Base-by-base conservation (phyloP, 306 rosid species). In the Vachellia pachyceras region DNA sequence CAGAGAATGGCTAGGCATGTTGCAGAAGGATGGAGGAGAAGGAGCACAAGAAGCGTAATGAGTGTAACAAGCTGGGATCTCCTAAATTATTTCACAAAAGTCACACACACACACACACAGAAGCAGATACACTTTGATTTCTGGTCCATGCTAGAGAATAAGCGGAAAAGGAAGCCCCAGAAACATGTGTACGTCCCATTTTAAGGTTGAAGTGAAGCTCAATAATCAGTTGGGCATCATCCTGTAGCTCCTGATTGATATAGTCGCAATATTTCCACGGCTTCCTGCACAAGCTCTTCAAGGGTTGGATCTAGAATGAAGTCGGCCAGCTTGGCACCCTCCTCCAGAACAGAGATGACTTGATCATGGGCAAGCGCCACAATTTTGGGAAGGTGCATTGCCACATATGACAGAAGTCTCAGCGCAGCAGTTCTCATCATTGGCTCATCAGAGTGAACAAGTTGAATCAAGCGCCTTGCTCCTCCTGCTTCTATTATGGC, bases 171-270 rank as follows among this genome's bases (percentile, higher is more conserved):
- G 46, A 7, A 49, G 49, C 57, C 41, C 68, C 52, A 25, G 3
- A 15, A 63, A 37, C 8, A 22, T 14, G 5, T 61, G 11, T 25
- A 17, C 13, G 20, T 49, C n/a, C 52, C 52, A 20, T 45, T 80
- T 72, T n/a, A 52, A 41, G 49, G 8, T 63, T 29, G 15, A 33
- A 29, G 12, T 12, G 2, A 5, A 49, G 57, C 39, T 37, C 41
- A 77, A 78, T 85, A 49, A 13, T 75, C 33, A 29, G 33, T 85
- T 41, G 86, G 78, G 79, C 73, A 88, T 71, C 88, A 90, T 88
- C 94, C 81, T 15, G 94, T 80, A 12, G 87, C 90, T 74, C 88
- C 85, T 37, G 91, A 86, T 75, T 86, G 94, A 77, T 90, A 90
- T 20, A 86, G 90, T 64, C 84, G 90, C 77, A 90, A 72, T 35